phyloP scores from a whole-genome alignment of 1,139 yeast genomes.

The Protomyces gravidus region DNA sequence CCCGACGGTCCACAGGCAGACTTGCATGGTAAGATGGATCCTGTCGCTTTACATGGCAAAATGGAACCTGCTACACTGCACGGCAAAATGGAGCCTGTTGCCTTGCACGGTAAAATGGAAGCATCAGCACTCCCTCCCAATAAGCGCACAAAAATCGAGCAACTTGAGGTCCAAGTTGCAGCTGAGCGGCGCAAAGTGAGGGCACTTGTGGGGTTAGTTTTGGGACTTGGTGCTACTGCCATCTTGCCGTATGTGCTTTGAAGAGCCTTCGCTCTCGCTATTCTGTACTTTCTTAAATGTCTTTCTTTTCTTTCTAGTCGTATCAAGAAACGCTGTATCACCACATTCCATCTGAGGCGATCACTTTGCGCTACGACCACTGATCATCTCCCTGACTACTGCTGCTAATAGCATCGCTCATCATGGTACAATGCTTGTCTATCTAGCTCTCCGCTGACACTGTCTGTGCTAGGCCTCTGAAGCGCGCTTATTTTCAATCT shows the following conservation, averaged over 20 bases:
- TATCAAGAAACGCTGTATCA: not conserved
- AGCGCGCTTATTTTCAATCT: slow-evolving; percentile 16
- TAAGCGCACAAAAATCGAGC: slow-evolving; percentile 26
- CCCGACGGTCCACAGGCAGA: not conserved
- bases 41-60: not conserved
- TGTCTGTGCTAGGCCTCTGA: slow-evolving; percentile 20
- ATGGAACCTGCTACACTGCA: not conserved
- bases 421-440: no score
- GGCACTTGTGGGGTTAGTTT: slow-evolving; percentile 30
- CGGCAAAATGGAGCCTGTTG: slow-evolving; percentile 7
- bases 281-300: not conserved
- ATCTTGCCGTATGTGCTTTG: slow-evolving; percentile 26
- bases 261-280: not conserved
- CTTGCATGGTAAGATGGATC: no score
- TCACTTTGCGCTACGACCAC: no score
- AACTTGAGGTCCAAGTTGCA: slow-evolving; percentile 29
- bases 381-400: no score
- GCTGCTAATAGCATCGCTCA: no score
- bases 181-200: slow-evolving; percentile 30
- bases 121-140: slow-evolving; percentile 2
- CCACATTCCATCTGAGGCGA: no score
- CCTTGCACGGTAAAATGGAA: slow-evolving; percentile 7
- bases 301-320: not conserved
- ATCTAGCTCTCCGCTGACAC: no score
- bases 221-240: slow-evolving; percentile 31